Conservation (phyloP, 1,284 basidiomycete species). For the Hemileia vastatrix region DNA sequence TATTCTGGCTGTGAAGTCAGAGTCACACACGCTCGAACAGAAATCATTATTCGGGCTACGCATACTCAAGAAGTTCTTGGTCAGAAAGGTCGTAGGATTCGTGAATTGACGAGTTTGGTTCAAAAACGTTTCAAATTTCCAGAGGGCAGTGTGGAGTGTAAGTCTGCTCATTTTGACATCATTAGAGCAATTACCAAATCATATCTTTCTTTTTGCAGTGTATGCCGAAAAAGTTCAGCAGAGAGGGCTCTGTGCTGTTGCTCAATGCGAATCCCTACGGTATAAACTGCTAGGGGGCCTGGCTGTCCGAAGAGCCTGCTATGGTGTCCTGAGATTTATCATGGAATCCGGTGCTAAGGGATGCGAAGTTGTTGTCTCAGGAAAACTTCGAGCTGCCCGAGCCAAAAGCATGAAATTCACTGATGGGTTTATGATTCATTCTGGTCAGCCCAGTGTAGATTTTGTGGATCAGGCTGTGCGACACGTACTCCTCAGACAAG, state of each 20-base stretch:
- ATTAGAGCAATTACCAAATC: background rate
- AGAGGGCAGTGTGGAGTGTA: constrained; percentile 85
- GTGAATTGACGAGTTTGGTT: constrained; percentile 95
- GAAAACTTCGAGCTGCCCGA: constrained; percentile 98
- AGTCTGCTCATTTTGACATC: background rate
- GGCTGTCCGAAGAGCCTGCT: constrained; percentile 97
- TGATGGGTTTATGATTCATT: constrained; percentile 99
- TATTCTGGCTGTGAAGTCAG: constrained; percentile 99
- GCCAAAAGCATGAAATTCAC: constrained; percentile 99
- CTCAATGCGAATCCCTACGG: constrained; percentile 95
- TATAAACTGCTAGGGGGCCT: constrained; percentile 99
- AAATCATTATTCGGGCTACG: constrained; percentile 99
- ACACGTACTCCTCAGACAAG: constrained; percentile 96
- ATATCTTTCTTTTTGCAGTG: constrained; percentile 43
- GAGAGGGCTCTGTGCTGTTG: constrained; percentile 96
- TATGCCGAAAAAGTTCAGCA: constrained; percentile 99
- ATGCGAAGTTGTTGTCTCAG: constrained; percentile 98
- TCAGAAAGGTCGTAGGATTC: constrained; percentile 98
- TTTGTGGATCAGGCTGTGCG: constrained; percentile 97
- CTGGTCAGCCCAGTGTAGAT: constrained; percentile 93
- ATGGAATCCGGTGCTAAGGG: constrained; percentile 99
- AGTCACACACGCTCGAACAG: constrained; percentile 97
- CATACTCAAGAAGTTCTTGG: constrained; percentile 99
- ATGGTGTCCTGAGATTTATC: constrained; percentile 99
- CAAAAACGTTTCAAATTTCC: constrained; percentile 99